phyloP scores from a whole-genome alignment of 1,139 yeast species.

The Yamadazyma conglobata region DNA sequence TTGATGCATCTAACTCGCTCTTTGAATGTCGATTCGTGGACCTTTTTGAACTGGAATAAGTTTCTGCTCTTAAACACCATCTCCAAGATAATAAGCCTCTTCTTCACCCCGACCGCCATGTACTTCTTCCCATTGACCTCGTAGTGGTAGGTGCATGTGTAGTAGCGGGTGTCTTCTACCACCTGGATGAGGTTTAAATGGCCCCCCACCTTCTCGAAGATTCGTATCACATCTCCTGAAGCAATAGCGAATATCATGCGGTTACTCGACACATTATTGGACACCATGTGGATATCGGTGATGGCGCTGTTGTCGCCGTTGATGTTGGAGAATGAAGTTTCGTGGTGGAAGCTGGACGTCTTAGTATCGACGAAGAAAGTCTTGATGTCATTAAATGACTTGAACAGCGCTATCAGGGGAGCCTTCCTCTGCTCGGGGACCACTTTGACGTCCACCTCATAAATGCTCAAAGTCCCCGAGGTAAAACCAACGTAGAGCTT shows the following conservation, averaged over 20 bases:
- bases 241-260: constrained; percentile 28
- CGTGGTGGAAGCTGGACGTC: constrained; percentile 15
- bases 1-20: constrained; percentile 27
- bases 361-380: constrained; percentile 21
- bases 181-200: constrained; percentile 31
- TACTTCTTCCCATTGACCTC: constrained; percentile 19
- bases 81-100: constrained; percentile 27
- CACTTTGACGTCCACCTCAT: constrained; percentile 15
- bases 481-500: constrained; percentile 32
- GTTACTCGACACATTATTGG: constrained; percentile 13
- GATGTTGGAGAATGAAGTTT: constrained; percentile 15
- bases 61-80: constrained; percentile 31
- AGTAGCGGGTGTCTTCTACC: constrained; percentile 25
- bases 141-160: constrained; percentile 17
- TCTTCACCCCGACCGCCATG: constrained; percentile 29
- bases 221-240: constrained; percentile 22
- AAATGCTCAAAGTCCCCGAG: constrained; percentile 36
- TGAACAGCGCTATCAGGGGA: constrained; percentile 18
- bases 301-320: constrained; percentile 14
- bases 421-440: constrained; percentile 11
- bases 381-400: constrained; percentile 27
- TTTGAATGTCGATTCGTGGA: constrained; percentile 26
- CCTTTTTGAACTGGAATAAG: constrained; percentile 24
- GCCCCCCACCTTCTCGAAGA: constrained; percentile 35
- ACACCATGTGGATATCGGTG: constrained; percentile 11